Percentiles rank a stretch among this genome's conserved stretches.
phyloP scores from a whole-genome alignment of 2,329 filamentous ascomycete species.

The Penicillium sp. region DNA sequence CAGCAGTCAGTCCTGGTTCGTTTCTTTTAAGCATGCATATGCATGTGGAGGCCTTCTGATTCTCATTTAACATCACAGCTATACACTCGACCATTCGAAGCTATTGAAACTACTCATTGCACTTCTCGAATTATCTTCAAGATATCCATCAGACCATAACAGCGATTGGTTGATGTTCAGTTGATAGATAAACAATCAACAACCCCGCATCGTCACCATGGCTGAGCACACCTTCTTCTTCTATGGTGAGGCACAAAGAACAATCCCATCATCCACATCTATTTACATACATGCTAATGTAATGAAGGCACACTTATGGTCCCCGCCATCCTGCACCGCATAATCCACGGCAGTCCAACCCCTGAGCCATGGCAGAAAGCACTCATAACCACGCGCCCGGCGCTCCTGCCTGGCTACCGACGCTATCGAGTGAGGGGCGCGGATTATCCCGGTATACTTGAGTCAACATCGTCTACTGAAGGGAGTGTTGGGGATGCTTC shows the following conservation, averaged over 20 bases:
- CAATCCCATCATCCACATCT: neutral
- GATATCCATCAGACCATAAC: neutral
- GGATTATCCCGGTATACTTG: slow-evolving; percentile 78
- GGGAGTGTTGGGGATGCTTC: slow-evolving; percentile 13
- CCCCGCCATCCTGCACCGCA: slow-evolving; percentile 78
- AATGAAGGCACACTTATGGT: slow-evolving; percentile 65
- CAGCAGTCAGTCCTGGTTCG: too few species aligned
- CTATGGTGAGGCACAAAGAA: slow-evolving; percentile 47
- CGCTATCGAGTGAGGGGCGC: slow-evolving; percentile 64
- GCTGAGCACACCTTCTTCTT: slow-evolving; percentile 58
- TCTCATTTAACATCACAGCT: neutral
- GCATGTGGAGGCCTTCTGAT: too few species aligned
- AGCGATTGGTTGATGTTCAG: neutral
- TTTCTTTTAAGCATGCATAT: too few species aligned
- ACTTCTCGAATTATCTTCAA: neutral
- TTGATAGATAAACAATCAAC: neutral
- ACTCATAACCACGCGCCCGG: slow-evolving; percentile 64
- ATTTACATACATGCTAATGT: neutral
- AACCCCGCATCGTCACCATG: slow-evolving; percentile 27
- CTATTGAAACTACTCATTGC: too few species aligned
- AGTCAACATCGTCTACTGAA: neutral
- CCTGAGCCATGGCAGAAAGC: slow-evolving; percentile 49
- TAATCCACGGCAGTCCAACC: slow-evolving; percentile 63
- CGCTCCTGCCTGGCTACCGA: slow-evolving; percentile 68
- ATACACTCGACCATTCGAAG: too few species aligned